Conservation (phyloP, 1,139 yeast genomes). For the Kodamaea suecica region DNA sequence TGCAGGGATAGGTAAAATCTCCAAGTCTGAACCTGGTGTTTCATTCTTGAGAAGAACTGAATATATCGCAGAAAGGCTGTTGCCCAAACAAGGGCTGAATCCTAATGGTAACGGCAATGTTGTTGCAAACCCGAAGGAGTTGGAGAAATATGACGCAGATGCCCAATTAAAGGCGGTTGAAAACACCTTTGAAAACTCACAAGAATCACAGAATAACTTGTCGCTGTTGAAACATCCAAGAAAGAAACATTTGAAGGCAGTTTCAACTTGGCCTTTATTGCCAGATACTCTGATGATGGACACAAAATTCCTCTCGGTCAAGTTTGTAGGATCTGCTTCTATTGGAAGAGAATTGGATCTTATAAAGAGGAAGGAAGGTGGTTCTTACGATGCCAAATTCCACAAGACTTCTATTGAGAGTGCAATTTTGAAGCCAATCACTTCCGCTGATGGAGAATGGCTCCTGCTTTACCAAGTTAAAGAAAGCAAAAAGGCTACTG, state of each 20-base stretch:
- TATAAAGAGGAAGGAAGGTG: constrained; percentile 37
- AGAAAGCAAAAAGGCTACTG: constrained; percentile 24
- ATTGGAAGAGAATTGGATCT: constrained; percentile 37
- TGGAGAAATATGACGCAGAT: constrained; percentile 53
- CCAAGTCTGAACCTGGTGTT: constrained; percentile 60
- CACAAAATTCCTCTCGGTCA: constrained; percentile 65
- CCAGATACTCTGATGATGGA: constrained; percentile 93
- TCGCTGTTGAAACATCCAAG: constrained; percentile 68
- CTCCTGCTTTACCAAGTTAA: constrained; percentile 60
- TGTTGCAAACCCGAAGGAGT: constrained; percentile 16
- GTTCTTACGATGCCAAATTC: constrained; percentile 36
- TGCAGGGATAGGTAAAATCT: constrained; percentile 54
- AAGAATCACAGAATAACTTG: constrained; percentile 42
- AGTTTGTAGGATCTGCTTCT: constrained; percentile 80
- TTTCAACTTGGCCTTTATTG: constrained; percentile 71
- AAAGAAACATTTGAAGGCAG: constrained; percentile 71
- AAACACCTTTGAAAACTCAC: constrained; percentile 64
- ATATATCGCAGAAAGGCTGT: constrained; percentile 59
- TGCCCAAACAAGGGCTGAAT: constrained; percentile 15
- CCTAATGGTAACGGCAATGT: constrained; percentile 2
- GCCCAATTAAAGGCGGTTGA: constrained; percentile 69
- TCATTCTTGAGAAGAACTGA: constrained; percentile 92
- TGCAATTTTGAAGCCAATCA: constrained; percentile 72
- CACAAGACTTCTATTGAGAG: constrained; percentile 51
- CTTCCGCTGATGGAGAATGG: constrained; percentile 78